Base-by-base conservation (phyloP, 192 early-diverging fungal genomes). In the Lobosporangium transversale region DNA sequence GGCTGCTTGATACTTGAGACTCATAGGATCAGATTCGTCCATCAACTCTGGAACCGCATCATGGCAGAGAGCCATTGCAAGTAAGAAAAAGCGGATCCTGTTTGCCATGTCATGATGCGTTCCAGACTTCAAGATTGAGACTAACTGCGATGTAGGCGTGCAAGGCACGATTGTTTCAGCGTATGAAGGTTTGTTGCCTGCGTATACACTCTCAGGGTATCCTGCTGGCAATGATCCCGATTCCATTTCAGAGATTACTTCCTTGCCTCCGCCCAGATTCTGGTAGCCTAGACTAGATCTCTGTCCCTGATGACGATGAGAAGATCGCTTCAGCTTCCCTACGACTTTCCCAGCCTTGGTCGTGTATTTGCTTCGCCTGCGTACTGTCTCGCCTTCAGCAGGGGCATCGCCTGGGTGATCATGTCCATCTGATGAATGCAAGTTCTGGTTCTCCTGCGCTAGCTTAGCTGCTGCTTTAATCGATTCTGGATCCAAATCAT, bases 31-130 rank as follows among this genome's bases (percentile, higher is more conserved):
- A 1, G 85, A 88, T 37, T 84, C 76, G 32, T 83, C 78, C 68
- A 87, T 84, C 29, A 83, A 74, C 62, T 94, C 93, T 0, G 93
- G 93, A 31, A 94, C 86, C 35, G 84, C 90, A 58, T 89, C 94
- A 60, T 95, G 95, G 64, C 93, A 95, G 17, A 95, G 79, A 4
- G 90, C 91, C 68, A 97, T 87, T 44, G 92, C 88, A 0, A 88
- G 86, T 54, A 90, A 68, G 51, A 95, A 95, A 60, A 86, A 89
- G 55, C 85, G 79, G 23, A 86, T 82, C 12, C 83, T 52, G n/a
- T 78, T 62, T 26, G 62, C n/a, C 82, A 82, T 24, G 62, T 79
- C 53, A 71, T 79, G 66, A n/a, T 57, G 76, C 20, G 67, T 52
- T 56, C 67, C 66, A 4, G 76, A 65, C 20, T 53, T 43, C n/a